These are phyloP conservation scores for Euphrasia arctica DNA, from an alignment of 305 asterid species.

Conservation along the genomic window DNA sequence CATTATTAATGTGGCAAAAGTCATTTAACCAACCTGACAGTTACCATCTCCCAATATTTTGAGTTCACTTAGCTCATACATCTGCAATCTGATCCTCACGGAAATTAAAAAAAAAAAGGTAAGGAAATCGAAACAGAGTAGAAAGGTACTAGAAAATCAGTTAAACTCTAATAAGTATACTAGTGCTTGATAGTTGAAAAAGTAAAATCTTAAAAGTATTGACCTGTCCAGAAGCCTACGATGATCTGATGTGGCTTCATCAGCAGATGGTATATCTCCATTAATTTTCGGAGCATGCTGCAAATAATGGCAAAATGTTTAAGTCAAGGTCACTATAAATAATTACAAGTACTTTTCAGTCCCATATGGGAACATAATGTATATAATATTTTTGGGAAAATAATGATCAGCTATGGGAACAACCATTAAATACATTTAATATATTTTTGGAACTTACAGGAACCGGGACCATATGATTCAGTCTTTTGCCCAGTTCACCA, in stretches of 20 bases:
- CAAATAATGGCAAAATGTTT: slow-evolving; percentile 25
- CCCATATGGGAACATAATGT: neutral
- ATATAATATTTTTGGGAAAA: neutral
- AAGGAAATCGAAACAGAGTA: slow-evolving; percentile 1
- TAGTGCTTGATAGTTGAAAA: neutral
- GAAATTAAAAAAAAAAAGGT: neutral
- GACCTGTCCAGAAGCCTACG: slow-evolving; percentile 84
- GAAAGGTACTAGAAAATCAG: slow-evolving; percentile 1
- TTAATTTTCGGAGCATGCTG: slow-evolving; percentile 92
- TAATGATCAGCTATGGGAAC: slow-evolving; percentile 9
- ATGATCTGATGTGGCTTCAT: slow-evolving; percentile 92
- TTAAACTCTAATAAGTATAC: neutral
- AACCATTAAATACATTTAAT: neutral
- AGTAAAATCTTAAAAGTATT: slow-evolving; percentile 10
- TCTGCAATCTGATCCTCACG: slow-evolving; percentile 54
- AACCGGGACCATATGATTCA: slow-evolving; percentile 44
- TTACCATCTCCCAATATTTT: slow-evolving; percentile 95
- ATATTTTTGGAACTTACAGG: slow-evolving; percentile 58
- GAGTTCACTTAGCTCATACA: slow-evolving; percentile 77
- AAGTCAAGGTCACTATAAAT: slow-evolving; percentile 6
- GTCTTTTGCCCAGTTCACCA: slow-evolving; percentile 38
- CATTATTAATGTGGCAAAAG: neutral
- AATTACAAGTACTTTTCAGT: neutral
- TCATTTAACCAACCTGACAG: slow-evolving; percentile 71
- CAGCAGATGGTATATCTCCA: slow-evolving; percentile 88